A percentile compares a stretch with the other conserved stretches of the same genome.
Evolutionary conservation across 2,329 filamentous ascomycete species (phyloP).

Genomic region (Aureobasidium sp.): DNA sequence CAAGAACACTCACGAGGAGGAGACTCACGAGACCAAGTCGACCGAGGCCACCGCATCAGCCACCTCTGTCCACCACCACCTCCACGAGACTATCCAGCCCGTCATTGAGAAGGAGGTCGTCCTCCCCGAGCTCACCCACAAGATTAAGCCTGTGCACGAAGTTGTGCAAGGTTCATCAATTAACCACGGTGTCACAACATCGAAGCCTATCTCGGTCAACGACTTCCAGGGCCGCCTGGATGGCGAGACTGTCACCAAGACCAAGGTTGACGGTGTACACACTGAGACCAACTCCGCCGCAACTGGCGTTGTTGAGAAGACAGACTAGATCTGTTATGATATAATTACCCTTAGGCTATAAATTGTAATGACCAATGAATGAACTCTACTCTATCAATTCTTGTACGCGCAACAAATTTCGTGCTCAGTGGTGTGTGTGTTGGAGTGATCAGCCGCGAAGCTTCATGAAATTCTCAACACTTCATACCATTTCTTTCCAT

Average conservation of each 20-base stretch:
- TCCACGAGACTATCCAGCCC: slow-evolving; percentile 62
- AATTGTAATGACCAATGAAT: neutral
- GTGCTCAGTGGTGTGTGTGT: no score
- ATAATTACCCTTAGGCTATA: neutral
- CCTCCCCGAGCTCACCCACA: slow-evolving; percentile 59
- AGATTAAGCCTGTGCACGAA: slow-evolving; percentile 63
- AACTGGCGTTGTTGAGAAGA: neutral
- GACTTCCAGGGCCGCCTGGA: slow-evolving; percentile 17
- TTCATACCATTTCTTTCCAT: no score
- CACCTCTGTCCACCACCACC: slow-evolving; percentile 56
- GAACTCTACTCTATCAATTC: no score
- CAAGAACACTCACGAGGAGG: slow-evolving; percentile 14
- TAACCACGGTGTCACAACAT: slow-evolving; percentile 18
- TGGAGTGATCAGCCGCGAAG: no score
- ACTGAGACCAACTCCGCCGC: neutral
- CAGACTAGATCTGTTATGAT: neutral
- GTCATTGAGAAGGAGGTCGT: slow-evolving; percentile 60
- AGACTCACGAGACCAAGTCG: slow-evolving; percentile 38
- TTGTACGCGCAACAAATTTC: no score
- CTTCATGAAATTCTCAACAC: no score
- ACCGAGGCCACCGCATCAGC: slow-evolving; percentile 43
- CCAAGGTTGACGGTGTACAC: neutral
- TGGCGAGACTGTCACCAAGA: slow-evolving; percentile 5
- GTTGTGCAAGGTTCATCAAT: slow-evolving; percentile 23
- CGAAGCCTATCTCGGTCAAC: slow-evolving; percentile 17